These are phyloP conservation scores for Lumnitzera racemosa DNA, from an alignment of 345 rosid species.

Conservation along the genomic window DNA sequence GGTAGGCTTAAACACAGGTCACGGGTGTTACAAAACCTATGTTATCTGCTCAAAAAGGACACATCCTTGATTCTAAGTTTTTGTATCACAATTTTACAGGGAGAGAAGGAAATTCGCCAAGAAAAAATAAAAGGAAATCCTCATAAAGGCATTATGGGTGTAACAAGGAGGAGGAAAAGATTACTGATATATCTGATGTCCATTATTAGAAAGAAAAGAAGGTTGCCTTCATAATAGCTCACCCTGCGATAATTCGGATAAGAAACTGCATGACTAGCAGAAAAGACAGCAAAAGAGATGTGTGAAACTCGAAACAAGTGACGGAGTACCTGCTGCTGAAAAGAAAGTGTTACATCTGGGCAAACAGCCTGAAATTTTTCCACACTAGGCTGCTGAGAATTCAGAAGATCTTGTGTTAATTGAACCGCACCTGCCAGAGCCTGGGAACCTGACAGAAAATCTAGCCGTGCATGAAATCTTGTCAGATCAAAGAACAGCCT, in stretches of 20 bases:
- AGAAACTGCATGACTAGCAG: background rate
- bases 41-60: no score
- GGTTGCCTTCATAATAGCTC: no score
- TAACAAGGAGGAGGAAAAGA: no score
- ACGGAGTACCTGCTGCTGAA: constrained; percentile 85
- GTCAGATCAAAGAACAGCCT: constrained; percentile 71
- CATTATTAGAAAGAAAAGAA: no score
- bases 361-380: constrained; percentile 52
- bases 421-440: constrained; percentile 51
- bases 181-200: no score
- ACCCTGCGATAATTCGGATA: background rate
- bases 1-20: background rate
- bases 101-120: no score
- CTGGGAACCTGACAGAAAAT: constrained; percentile 71
- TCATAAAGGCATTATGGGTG: no score
- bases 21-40: no score
- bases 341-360: constrained; percentile 57
- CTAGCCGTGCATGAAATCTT: constrained; percentile 56
- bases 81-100: no score
- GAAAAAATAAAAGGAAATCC: no score
- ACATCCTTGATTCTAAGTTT: no score
- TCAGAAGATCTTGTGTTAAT: constrained; percentile 51
- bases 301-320: background rate
- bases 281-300: background rate
- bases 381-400: constrained; percentile 50